Evolutionary conservation across 208 protist genomes (phyloP).

Genomic region (Zelonia costaricensis): DNA sequence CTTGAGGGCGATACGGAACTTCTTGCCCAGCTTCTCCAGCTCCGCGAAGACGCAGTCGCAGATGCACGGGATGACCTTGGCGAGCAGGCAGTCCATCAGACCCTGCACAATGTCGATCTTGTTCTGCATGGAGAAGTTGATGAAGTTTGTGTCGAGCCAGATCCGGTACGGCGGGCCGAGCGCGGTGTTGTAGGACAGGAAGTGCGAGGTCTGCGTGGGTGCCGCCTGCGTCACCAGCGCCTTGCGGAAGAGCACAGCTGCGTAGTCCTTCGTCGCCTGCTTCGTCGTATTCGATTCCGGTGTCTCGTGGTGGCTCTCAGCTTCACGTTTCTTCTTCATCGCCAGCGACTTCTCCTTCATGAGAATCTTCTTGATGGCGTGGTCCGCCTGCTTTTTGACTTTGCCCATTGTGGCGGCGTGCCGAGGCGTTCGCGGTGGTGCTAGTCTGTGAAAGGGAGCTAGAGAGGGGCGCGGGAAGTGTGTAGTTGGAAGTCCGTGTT

Average conservation of each 20-base stretch:
- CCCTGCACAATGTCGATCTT: conserved; percentile 99
- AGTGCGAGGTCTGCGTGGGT: conserved; percentile 86
- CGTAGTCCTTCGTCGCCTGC: conserved; percentile 64
- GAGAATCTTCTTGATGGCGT: conserved; percentile 90
- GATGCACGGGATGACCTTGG: conserved; percentile 98
- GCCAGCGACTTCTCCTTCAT: conserved; percentile 90
- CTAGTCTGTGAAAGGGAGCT: too few relatives aligned
- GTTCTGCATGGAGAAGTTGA: conserved; percentile 99
- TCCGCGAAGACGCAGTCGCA: conserved; percentile 99
- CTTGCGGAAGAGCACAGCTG: conserved; percentile 65
- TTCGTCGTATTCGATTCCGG: conserved; percentile 38
- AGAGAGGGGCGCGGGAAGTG: too few relatives aligned
- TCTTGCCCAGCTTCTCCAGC: conserved; percentile 98
- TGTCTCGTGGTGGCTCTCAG: conserved; percentile 61
- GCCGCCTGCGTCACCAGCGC: conserved; percentile 62
- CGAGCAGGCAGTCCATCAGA: conserved; percentile 99
- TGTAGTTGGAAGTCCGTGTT: too few relatives aligned
- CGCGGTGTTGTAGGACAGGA: conserved; percentile 97
- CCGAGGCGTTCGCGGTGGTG: too few relatives aligned
- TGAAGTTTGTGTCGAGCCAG: conserved; percentile 99
- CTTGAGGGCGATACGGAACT: conserved; percentile 93
- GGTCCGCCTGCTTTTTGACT: conserved; percentile 63
- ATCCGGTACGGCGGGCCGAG: conserved; percentile 99
- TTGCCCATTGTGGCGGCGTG: conserved; percentile 65
- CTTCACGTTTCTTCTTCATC: conserved; percentile 89